These are phyloP conservation scores for Kockiozyma suomiensis DNA, from an alignment of 805 yeast species.

Conservation along the genomic window DNA sequence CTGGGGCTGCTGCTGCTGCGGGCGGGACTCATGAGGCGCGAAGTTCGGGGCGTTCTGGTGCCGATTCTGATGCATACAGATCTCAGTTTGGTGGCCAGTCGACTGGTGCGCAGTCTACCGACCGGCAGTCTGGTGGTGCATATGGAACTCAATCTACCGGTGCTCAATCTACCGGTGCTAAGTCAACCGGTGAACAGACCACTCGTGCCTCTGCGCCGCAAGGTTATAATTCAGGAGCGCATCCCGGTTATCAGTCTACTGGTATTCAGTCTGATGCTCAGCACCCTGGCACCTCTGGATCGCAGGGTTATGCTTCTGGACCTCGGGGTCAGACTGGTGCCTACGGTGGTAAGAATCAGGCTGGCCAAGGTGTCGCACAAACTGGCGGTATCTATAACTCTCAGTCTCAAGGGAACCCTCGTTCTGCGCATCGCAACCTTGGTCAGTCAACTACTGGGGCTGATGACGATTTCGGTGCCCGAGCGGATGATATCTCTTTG, in stretches of 20 bases:
- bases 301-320: background rate
- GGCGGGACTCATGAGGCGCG: too few species aligned
- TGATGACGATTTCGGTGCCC: constrained; percentile 1
- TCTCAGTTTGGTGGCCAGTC: background rate
- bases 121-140: background rate
- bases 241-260: background rate
- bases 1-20: constrained; percentile 3
- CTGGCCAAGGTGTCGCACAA: background rate
- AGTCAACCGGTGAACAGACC: background rate
- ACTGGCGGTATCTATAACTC: background rate
- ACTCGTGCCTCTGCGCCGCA: background rate
- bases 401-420: background rate
- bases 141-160: constrained; percentile 2
- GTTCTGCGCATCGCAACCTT: background rate
- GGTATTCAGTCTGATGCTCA: background rate
- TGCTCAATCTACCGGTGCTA: constrained; percentile 1
- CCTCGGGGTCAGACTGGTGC: background rate
- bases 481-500: constrained; percentile 7
- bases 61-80: background rate
- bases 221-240: background rate
- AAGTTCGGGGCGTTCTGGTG: background rate
- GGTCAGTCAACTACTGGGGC: background rate
- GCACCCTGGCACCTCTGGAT: background rate
- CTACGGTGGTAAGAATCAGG: background rate
- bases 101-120: constrained; percentile 1